Base-by-base conservation (phyloP, 306 rosid genomes). In the Vigna angularis region DNA sequence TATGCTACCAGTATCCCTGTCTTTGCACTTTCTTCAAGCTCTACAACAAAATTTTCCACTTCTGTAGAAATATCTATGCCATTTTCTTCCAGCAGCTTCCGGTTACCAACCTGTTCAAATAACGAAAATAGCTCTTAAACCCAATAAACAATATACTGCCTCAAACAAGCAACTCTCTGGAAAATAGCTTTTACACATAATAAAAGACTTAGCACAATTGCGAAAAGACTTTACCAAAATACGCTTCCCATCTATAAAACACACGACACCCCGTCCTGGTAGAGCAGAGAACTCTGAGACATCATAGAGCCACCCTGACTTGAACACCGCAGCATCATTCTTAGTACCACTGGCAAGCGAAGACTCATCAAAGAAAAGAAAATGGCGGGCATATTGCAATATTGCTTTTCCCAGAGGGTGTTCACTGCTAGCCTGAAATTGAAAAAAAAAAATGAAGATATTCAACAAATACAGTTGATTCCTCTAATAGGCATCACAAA, bases 361-460 rank as follows among this genome's bases (percentile, higher is more conserved):
- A 70, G 88, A 81, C 20, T 84, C 97, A 13, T 91, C 91, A 78
- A 91, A 88, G 93, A 89, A 91, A 87, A 89, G 94, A 77, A 91
- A 93, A 86, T 93, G 98, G 13, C 86, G 93, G 16, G 98, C 98
- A 73, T 93, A 89, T 67, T 81, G 91, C 44, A 93, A 87, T 84
- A 93, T 89, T 30, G 98, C 98, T 90, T 91, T 96, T n/a, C 80
- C 99, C 81, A 96, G 62, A 6, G 98, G 98, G 80, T 96, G 99
- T 80, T 96, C 99, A 66, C 99, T 96, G 86, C 98, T 96, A 83
- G 91, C 96, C 99, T 96, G 86, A 81, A 58, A 59, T 78, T 42
- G n/a, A 55, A 56, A 38, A 28, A 48, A 24, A 63, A 4, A 61
- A 20, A 20, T 0, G 0, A 26, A 26, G 28, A 26, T 26, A 56